Conservation (phyloP, 2,329 filamentous ascomycete species). For the Volutella citrinella region DNA sequence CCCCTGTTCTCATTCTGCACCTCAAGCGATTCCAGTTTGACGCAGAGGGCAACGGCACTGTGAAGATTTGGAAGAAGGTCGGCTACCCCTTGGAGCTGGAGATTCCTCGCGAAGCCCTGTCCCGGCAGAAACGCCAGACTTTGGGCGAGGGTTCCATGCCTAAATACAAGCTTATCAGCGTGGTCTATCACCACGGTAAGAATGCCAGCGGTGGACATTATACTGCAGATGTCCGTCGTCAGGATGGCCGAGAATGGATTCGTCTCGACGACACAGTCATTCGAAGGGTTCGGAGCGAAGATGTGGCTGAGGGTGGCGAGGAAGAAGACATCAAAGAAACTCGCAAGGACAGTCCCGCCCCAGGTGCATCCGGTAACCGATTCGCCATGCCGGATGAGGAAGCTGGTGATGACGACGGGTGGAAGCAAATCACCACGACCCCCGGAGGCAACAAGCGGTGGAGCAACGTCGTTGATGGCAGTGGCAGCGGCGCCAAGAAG, state of each 20-base stretch:
- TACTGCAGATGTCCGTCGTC: conserved; percentile 92
- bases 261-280: conserved; percentile 93
- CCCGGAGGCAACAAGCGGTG: conserved; percentile 68
- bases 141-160: conserved; percentile 67
- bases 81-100: conserved; percentile 94
- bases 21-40: conserved; percentile 98
- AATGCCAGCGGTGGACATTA: conserved; percentile 96
- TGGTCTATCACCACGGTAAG: conserved; percentile 97
- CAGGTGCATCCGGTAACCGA: conserved; percentile 60
- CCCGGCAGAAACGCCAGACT: conserved; percentile 65
- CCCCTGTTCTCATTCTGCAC: conserved; percentile 89
- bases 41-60: conserved; percentile 71
- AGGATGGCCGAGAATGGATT: conserved; percentile 95
- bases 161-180: conserved; percentile 81
- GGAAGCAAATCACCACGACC: conserved; percentile 73
- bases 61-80: conserved; percentile 98
- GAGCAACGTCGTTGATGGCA: conserved; percentile 65
- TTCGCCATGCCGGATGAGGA: conserved; percentile 70
- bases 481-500: conserved; percentile 45
- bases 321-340: conserved; percentile 70
- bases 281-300: conserved; percentile 77
- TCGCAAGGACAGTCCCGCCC: conserved; percentile 22
- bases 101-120: conserved; percentile 86
- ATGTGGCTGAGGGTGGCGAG: conserved; percentile 81
- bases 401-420: conserved; percentile 67